Evolutionary conservation across 2,329 filamentous ascomycete genomes (phyloP), one percentile per base, ranked within the genome.

Genomic region (Pyricularia pennisetigena): DNA sequence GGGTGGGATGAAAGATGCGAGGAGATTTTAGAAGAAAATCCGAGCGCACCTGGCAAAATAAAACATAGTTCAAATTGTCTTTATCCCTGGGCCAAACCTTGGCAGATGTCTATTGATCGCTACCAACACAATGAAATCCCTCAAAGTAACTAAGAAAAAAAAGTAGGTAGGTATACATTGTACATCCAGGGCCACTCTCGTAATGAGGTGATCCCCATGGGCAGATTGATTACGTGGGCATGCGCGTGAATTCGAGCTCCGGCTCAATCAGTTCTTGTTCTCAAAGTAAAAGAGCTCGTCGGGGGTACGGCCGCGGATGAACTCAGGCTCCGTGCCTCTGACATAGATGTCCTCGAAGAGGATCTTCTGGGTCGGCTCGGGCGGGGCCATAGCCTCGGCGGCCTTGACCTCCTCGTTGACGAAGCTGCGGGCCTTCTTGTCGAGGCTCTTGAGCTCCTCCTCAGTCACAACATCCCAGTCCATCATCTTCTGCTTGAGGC

Each of bases 291-390:
- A 95, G 82, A 93, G 94, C 90, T 98, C 95, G 77, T 98, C 94
- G 68, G 90, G 86, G 70, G 90, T 93, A 71, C 94, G 87, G 74
- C 94, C 94, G 74, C 94, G 88, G 82, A 97, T 87, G 84, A 90
- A 97, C 76, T 88, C 83, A 69, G 94, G 94, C 87, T 97, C 94
- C 70, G 87, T 90, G 73, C 94, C 94, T 72, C 85, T 85, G 75
- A 94, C 93, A 81, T 97, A 98, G 79, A 97, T 97, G 80, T 97
- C 94, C 88, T 99, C 94, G 80, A 87, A 99, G 74, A 99, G 85
- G 74, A 95, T 95, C 80, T 93, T 86, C 68, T 89, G 82, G 70
- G 87, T 96, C 69, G 90, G 79, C 65, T 97, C 93, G 32, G 95
- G 95, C 64, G 82, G 80, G 59, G 87, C 80, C 93, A 98, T 97